Base-by-base conservation (phyloP, 495 filamentous ascomycete species). In the Penicillium arizonense region DNA sequence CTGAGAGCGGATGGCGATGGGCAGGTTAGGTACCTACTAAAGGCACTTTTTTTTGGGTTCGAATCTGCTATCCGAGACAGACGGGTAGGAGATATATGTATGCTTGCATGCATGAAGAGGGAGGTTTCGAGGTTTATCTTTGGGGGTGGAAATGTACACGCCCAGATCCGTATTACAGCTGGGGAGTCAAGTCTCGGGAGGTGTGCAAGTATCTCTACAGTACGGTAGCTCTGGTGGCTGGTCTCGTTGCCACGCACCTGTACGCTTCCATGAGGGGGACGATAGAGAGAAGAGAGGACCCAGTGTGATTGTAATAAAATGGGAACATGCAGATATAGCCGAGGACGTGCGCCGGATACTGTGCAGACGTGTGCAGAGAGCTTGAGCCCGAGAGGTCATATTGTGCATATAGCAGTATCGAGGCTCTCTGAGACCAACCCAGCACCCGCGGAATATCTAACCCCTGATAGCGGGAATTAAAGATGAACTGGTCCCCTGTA, bases 21-120 rank as follows among this genome's bases (percentile, higher is more conserved):
- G 11, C 28, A 44, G 28, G 39, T 24, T 33, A 33, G 28, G 9
- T 48, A 24, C 34, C 20, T 34, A 5, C 62, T 56, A 47, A 65
- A 50, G 53, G 47, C 33, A 39, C n/a, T n/a, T n/a, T n/a, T n/a
- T 39, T 20, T 36, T 52, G 56, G 55, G 53, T 9, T 58, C 55
- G 41, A 53, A 55, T 66, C 49, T 53, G 24, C 44, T 58, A 66
- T 58, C 63, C 60, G 63, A 63, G 63, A 66, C 60, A 66, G 57
- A 55, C 44, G 35, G 56, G 36, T 41, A 33, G 47, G 23, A 51
- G 28, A 47, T 52, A 44, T 56, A 53, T 59, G 53, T 56, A 57
- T 28, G 33, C 21, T 40, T 56, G 39, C 33, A 47, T 59, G 47
- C 44, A 53, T 36, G 40, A 50, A 39, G n/a, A n/a, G 26, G 47